Percentiles rank a stretch among this genome's conserved stretches.
Conservation (phyloP, 495 filamentous ascomycete genomes). For the Podospora pseudocomata region DNA sequence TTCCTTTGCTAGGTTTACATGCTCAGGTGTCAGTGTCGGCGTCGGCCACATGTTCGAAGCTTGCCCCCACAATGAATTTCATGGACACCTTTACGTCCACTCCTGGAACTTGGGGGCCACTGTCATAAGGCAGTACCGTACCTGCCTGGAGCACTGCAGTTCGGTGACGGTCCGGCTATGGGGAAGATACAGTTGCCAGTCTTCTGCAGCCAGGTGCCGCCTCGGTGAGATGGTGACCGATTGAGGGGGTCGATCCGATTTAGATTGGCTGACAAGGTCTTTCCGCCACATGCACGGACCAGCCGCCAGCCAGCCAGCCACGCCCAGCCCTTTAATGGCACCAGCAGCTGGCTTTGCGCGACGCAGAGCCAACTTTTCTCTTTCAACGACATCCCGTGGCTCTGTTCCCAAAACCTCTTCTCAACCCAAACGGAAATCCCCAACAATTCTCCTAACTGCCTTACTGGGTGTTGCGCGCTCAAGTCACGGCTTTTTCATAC, state of each 20-base stretch:
- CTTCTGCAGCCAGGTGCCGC: background rate
- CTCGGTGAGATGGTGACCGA: background rate
- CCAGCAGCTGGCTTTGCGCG: slow-evolving; percentile 45
- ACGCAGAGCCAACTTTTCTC: slow-evolving; percentile 30
- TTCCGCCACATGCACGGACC: slow-evolving; percentile 23
- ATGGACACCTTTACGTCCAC: slow-evolving; percentile 20
- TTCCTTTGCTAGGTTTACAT: slow-evolving; percentile 4
- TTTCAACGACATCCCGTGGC: slow-evolving; percentile 25
- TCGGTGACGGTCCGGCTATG: background rate
- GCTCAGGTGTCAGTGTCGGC: slow-evolving; percentile 6
- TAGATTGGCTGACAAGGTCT: background rate
- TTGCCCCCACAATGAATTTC: slow-evolving; percentile 19
- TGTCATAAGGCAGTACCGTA: background rate
- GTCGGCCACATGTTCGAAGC: slow-evolving; percentile 18
- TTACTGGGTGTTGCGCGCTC: slow-evolving; percentile 2
- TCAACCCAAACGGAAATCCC: slow-evolving; percentile 14
- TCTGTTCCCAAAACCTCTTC: slow-evolving; percentile 11
- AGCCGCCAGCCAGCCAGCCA: background rate
- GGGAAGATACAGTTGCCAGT: background rate
- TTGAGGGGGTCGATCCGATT: background rate
- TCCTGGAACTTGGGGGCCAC: background rate
- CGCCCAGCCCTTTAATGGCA: slow-evolving; percentile 25
- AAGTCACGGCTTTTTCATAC: slow-evolving; percentile 12
- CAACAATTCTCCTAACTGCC: slow-evolving; percentile 14
- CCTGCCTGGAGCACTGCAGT: background rate